These are phyloP conservation scores for Tulasnella calospora DNA, from an alignment of 768 basidiomycete genomes.

Conservation along the genomic window DNA sequence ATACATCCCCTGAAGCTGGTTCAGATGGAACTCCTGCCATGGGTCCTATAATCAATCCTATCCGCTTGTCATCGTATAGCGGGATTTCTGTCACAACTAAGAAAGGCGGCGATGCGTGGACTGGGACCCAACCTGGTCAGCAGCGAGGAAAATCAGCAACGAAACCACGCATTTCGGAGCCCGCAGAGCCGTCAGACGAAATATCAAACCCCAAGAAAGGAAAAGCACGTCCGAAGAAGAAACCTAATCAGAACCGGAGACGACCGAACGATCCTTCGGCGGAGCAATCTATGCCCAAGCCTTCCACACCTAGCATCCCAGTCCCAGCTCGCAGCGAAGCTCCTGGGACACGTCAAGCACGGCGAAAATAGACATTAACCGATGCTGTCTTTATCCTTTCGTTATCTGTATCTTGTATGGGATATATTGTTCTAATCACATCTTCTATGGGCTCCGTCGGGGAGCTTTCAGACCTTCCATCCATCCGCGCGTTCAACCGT, in stretches of 20 bases:
- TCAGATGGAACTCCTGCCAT: slow-evolving; percentile 37
- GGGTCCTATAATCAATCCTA: slow-evolving; percentile 63
- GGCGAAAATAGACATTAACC: not conserved
- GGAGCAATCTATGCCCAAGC: not conserved
- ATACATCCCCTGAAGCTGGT: slow-evolving; percentile 6
- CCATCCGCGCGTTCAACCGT: too few species aligned
- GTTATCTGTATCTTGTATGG: too few species aligned
- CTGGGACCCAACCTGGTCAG: slow-evolving; percentile 43
- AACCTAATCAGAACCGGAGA: not conserved
- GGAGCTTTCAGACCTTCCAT: too few species aligned
- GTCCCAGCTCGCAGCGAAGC: not conserved
- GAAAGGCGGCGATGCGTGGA: slow-evolving; percentile 53
- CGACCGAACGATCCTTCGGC: not conserved
- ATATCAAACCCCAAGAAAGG: not conserved
- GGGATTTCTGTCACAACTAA: slow-evolving; percentile 19
- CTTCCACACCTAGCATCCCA: not conserved
- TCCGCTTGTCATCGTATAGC: slow-evolving; percentile 41
- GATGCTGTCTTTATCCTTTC: too few species aligned
- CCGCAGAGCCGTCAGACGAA: not conserved
- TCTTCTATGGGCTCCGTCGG: too few species aligned
- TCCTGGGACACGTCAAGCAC: not conserved
- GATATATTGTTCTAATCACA: too few species aligned
- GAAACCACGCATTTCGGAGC: not conserved
- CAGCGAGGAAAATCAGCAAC: not conserved
- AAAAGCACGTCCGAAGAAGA: not conserved